A percentile compares a stretch with the other conserved stretches of the same genome.
Evolutionary conservation across 371 early-diverging fungal species (phyloP).

Genomic region (Mucor plumbeus): DNA sequence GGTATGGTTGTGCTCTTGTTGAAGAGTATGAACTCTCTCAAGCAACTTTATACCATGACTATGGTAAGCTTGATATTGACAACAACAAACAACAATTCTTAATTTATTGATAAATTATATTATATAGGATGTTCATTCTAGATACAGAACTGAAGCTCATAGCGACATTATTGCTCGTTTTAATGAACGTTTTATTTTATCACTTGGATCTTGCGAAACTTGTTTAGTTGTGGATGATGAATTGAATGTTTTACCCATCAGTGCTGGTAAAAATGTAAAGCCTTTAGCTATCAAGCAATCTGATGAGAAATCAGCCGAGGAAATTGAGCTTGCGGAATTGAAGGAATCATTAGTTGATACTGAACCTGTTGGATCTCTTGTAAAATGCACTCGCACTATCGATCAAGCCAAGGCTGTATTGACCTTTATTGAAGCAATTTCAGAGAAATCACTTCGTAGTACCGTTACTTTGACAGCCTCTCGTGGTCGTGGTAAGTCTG

Average conservation of each 20-base stretch:
- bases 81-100: neutral
- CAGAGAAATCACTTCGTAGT: slow-evolving; percentile 90
- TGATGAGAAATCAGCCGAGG: slow-evolving; percentile 65
- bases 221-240: slow-evolving; percentile 97
- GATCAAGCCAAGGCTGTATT: slow-evolving; percentile 97
- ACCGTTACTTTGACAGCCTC: slow-evolving; percentile 96
- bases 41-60: slow-evolving; percentile 96
- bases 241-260: slow-evolving; percentile 94
- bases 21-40: slow-evolving; percentile 92
- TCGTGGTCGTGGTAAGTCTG: slow-evolving; percentile 99
- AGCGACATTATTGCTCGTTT: slow-evolving; percentile 95
- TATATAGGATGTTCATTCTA: slow-evolving; percentile 85
- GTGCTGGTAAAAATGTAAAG: slow-evolving; percentile 89
- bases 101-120: too few species aligned
- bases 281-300: slow-evolving; percentile 70
- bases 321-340: slow-evolving; percentile 79
- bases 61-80: slow-evolving; percentile 68
- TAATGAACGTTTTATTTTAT: slow-evolving; percentile 97
- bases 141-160: slow-evolving; percentile 94
- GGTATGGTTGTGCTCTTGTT: slow-evolving; percentile 95
- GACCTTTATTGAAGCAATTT: slow-evolving; percentile 94
- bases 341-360: slow-evolving; percentile 87
- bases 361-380: slow-evolving; percentile 86
- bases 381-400: slow-evolving; percentile 79
- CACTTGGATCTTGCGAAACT: slow-evolving; percentile 88